Base-by-base conservation (phyloP, 2,329 filamentous ascomycete genomes). In the Mariannaea elegans region DNA sequence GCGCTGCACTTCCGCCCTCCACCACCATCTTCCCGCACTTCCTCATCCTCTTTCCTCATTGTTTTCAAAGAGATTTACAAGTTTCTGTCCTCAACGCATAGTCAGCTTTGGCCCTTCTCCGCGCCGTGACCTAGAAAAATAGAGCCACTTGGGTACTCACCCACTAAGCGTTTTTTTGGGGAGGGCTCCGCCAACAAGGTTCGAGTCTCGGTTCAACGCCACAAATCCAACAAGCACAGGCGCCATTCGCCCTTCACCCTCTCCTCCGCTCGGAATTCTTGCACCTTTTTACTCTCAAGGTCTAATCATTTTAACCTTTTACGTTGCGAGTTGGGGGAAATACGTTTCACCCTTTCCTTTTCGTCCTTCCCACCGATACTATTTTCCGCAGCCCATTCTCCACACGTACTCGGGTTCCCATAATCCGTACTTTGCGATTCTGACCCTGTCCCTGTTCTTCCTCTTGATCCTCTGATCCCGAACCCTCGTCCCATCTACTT, bases 171-270 rank as follows among this genome's bases (percentile, higher is more conserved):
- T 64, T 66, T 59, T 65, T 69, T 68, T 60, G 64, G 61, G 66
- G 56, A 31, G 38, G 18, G 19, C 34, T 59, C 54, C 60, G 45
- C 67, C 65, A 66, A 61, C 68, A 70, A 65, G 66, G 64, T 64
- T 67, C 61, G 59, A 65, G 56, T 59, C 63, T 64, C 65, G 57
- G 64, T 50, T 69, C 64, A 62, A 70, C 69, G 69, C 68, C 65
- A 71, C 67, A 66, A 66, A 66, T 59, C 49, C 63, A 66, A 65
- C 57, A 64, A 63, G 55, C 57, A 59, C 52, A 57, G 56, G 57
- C 64, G 50, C 47, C 44, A 39, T 27, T 46, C 44, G 42, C 52
- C 24, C 36, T 50, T 44, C 32, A 36, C 53, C n/a, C 53, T 42
- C 56, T 56, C 45, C 44, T 31, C 56, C 56, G 44, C 45, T 42